Conservation (phyloP, 331 rosid genomes). For the Pyracantha coccinea region DNA sequence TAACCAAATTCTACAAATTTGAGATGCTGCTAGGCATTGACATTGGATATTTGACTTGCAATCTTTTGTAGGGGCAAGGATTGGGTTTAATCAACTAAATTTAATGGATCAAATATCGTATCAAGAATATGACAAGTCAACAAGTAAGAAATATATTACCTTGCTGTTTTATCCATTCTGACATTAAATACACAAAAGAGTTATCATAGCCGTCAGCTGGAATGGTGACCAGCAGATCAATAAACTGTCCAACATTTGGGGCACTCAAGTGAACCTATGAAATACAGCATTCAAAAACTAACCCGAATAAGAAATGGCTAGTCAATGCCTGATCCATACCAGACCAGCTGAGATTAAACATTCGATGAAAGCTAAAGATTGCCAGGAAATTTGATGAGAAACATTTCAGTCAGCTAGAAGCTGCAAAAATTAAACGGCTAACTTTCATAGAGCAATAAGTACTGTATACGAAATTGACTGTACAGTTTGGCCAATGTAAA, state of each 20-base stretch:
- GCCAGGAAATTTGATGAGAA: background rate
- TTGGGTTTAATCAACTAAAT: background rate
- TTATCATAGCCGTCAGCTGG: conserved; percentile 71
- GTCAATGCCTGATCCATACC: background rate
- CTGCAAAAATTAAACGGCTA: background rate
- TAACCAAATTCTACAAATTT: background rate
- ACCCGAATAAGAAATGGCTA: background rate
- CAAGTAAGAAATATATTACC: conserved; percentile 35
- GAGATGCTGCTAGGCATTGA: background rate
- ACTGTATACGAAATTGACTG: background rate
- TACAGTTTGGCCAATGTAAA: background rate
- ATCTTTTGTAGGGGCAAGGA: background rate
- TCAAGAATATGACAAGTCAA: background rate
- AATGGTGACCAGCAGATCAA: conserved; percentile 67
- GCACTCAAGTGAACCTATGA: conserved; percentile 84
- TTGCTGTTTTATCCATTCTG: conserved; percentile 92
- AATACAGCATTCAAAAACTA: conserved; percentile 9
- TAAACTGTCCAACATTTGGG: conserved; percentile 78
- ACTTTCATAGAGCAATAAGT: background rate
- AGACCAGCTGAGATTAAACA: conserved; percentile 7
- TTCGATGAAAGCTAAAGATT: background rate
- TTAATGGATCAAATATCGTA: background rate
- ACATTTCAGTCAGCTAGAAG: background rate
- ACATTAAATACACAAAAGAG: conserved; percentile 72
- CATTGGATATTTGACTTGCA: background rate